phyloP scores from a whole-genome alignment of 2,329 filamentous ascomycete species.

The Curvularia lunata region DNA sequence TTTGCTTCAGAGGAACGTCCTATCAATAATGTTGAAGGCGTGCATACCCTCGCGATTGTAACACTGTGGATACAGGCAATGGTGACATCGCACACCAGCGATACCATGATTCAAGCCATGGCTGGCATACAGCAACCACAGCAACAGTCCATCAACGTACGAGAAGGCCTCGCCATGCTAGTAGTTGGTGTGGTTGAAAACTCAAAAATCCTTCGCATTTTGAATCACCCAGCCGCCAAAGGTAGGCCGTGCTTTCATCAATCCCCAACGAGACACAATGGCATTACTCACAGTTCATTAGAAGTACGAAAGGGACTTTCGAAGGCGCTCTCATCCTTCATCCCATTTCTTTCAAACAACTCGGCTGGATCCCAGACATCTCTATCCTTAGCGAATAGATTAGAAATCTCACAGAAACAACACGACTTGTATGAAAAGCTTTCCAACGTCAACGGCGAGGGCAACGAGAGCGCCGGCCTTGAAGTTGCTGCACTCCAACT shows the following conservation, averaged over 20 bases:
- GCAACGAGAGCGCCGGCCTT: constrained; percentile 46
- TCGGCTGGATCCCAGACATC: constrained; percentile 59
- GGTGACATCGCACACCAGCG: constrained; percentile 49
- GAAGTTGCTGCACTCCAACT: constrained; percentile 58
- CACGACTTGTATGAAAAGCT: constrained; percentile 53
- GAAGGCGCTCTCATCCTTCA: constrained; percentile 43
- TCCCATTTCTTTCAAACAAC: constrained; percentile 60
- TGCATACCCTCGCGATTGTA: constrained; percentile 39
- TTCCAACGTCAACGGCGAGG: constrained; percentile 53
- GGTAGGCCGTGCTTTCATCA: constrained; percentile 48
- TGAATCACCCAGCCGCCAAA: constrained; percentile 62
- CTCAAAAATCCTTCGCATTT: constrained; percentile 58
- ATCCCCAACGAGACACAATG: neutral
- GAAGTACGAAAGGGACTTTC: constrained; percentile 43
- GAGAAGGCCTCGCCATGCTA: constrained; percentile 69
- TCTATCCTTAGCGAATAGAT: constrained; percentile 53
- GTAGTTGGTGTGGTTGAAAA: constrained; percentile 69
- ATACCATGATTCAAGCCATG: constrained; percentile 50
- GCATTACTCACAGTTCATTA: constrained; percentile 17
- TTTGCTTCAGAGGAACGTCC: constrained; percentile 46
- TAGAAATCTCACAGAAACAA: constrained; percentile 50
- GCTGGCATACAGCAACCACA: constrained; percentile 54
- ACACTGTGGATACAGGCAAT: constrained; percentile 50
- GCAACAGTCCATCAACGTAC: constrained; percentile 66
- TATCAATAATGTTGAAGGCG: constrained; percentile 37